Base-by-base conservation (phyloP, 1,284 basidiomycete species). In the Cryptococcus sp. region DNA sequence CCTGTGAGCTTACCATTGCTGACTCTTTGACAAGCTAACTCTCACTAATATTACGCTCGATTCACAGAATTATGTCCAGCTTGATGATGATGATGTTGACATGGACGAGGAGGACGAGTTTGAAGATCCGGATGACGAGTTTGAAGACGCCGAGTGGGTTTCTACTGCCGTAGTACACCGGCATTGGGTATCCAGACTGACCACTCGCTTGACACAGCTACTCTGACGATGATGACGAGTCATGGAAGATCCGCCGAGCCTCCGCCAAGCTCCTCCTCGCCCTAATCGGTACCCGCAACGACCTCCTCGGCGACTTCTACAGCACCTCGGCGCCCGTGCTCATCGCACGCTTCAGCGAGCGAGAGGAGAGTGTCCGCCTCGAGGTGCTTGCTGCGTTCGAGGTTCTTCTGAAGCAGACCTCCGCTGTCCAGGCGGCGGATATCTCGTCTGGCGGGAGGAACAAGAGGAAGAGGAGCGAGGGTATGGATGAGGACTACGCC, bases 191-290 rank as follows among this genome's bases (percentile, higher is more conserved):
- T 11, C 16, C 28, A 24, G 9, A 11, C 60, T 63, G 15, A 55
- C 53, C 4, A 52, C 15, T 4, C 4, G 28, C 28, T 21, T 55
- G 56, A 2, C 13, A 23, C 61, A 91, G 89, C 63, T 97, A 97
- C 73, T 92, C 91, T 7, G 95, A 99, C 67, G 95, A 98, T 64
- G 96, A 98, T 71, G 96, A 98, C 72, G 88, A 91, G n/a, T 97
- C 94, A 0, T 98, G 97, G 84, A 98, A 97, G 78, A 92, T 97
- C 59, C 87, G 96, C 59, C 85, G 95, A 52, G 88, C 91, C 4
- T 87, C 96, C 4, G 92, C 92, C 23, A 97, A 97, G 73, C 80
- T 98, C 1, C 82, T 98, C 13, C 80, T 86, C 13, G 88, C 89
- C 1, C 81, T 96, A 48, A 87, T 98, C 62, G 84, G 83, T 15